Base-by-base conservation (phyloP, 495 filamentous ascomycete genomes). In the Annulohypoxylon bovei region DNA sequence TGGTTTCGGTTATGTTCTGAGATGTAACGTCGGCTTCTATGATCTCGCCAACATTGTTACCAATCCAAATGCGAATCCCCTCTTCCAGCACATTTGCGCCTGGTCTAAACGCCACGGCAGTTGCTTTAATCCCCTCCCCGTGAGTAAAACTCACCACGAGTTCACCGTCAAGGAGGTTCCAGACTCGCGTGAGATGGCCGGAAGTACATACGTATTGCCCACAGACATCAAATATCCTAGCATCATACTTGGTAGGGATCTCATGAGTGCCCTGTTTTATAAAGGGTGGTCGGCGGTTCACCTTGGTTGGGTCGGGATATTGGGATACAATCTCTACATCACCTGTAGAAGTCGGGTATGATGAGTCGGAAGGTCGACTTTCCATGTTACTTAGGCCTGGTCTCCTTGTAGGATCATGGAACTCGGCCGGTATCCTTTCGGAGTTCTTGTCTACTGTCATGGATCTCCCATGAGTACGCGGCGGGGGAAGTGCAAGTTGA, bases 141-240 rank as follows among this genome's bases (percentile, higher is more conserved):
- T 97, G 94, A 69, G 85, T 84, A 44, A 97, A 77, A 66, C 88
- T 95, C 87, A 95, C 87, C 22, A 97, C 73, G 46, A 91, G 84
- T 53, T 95, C 90, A 4, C 95, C 95, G 55, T 91, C 92, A 6
- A 88, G 84, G 2, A 97, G 75, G 76, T 90, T 93, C 95, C 95
- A 98, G 0, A 92, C 92, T 63, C 92, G 87, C 6, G 95, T 97
- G 49, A 92, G 81, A 63, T 91, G 89, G 8, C 94, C 94, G 9
- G 89, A 90, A 1, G 94, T 95, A 76, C 93, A 97, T 12, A 94
- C 90, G 62, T 91, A 91, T 66, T 93, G 89, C 11, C 95, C 96
- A 76, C 91, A 97, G 37, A 95, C 90, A 65, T 93, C 94, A 75
- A 97, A 88, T 32, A 94, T 81, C 16, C 91, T 88, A 6, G 92